Evolutionary conservation across 306 rosid genomes (phyloP), one percentile per base, ranked within the genome.

Genomic region (Vigna trinervia): DNA sequence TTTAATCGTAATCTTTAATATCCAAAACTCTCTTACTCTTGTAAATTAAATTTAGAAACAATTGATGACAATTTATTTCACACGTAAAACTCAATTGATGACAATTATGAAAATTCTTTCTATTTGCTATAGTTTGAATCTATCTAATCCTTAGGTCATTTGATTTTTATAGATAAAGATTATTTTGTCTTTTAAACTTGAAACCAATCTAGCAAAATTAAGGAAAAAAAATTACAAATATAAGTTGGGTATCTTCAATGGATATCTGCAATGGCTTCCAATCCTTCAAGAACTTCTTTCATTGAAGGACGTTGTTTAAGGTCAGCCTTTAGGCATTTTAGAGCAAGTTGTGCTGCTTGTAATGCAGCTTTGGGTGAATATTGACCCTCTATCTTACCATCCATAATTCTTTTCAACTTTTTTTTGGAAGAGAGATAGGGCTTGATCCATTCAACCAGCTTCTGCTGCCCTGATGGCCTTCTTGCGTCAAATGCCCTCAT

Each of bases 221-320:
- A 30, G 32, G 4, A 3, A 30, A 28, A 26, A 30, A 30, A 30
- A 30, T 30, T 30, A 30, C 32, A 0, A 30, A 4, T 30, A 30
- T 3, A 4, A 30, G 34, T 30, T 30, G 34, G 34, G 34, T 30
- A 30, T 30, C 34, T 8, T 53, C 3, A 4, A 54, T 19, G 60
- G 60, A 61, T 45, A 87, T 39, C 83, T 75, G 84, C 87, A 22
- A 94, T 82, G 39, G n/a, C 75, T 83, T 87, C 90, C 85, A 94
- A 73, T 11, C 77, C 43, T 54, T 83, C 97, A 54, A 90, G 19
- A 0, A 92, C 96, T 10, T 88, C 95, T 70, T 81, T 87, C 97
- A 94, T 94, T 17, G 97, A 79, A 46, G 98, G 95, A 9, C 98
- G 97, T 22, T 41, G 51, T 79, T 67, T 88, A 41, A 88, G 97